Evolutionary conservation across 2,329 filamentous ascomycete species (phyloP).

Genomic region (Plenodomus biglobosus): DNA sequence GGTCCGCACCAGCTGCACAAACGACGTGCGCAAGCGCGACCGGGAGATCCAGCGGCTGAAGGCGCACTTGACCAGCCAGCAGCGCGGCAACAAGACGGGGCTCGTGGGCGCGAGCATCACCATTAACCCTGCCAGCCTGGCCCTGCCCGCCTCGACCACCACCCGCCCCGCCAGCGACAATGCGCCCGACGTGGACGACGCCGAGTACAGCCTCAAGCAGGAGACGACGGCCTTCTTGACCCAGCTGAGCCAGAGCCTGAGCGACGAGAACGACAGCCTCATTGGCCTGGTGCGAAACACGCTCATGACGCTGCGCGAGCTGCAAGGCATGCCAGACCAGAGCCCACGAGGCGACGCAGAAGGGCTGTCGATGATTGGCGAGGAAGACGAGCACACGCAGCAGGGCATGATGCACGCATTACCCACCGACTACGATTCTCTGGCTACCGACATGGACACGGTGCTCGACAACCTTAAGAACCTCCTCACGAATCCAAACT

Average conservation of each 20-base stretch:
- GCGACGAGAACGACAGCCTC: slow-evolving; percentile 87
- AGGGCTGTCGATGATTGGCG: slow-evolving; percentile 29
- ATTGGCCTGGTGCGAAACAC: slow-evolving; percentile 72
- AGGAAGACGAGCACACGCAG: slow-evolving; percentile 36
- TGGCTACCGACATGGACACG: slow-evolving; percentile 72
- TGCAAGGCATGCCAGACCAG: slow-evolving; percentile 57
- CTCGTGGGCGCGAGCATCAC: slow-evolving; percentile 53
- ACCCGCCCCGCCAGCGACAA: slow-evolving; percentile 55
- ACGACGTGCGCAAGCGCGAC: slow-evolving; percentile 88
- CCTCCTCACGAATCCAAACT: slow-evolving; percentile 91
- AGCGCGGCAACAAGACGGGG: slow-evolving; percentile 52
- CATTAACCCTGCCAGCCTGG: slow-evolving; percentile 44
- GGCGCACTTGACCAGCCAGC: slow-evolving; percentile 73
- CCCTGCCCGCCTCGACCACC: slow-evolving; percentile 26
- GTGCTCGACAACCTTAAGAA: slow-evolving; percentile 79
- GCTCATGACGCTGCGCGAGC: slow-evolving; percentile 67
- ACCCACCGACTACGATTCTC: slow-evolving; percentile 65
- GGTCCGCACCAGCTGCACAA: slow-evolving; percentile 81
- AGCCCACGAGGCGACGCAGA: slow-evolving; percentile 27
- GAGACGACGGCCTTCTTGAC: slow-evolving; percentile 93
- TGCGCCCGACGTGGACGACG: slow-evolving; percentile 55
- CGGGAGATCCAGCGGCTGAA: slow-evolving; percentile 86
- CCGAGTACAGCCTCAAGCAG: slow-evolving; percentile 69
- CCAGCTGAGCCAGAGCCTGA: slow-evolving; percentile 76
- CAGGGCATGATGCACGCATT: slow-evolving; percentile 48